Conservation (phyloP, 805 yeast genomes). For the Barnettozyma salicaria region DNA sequence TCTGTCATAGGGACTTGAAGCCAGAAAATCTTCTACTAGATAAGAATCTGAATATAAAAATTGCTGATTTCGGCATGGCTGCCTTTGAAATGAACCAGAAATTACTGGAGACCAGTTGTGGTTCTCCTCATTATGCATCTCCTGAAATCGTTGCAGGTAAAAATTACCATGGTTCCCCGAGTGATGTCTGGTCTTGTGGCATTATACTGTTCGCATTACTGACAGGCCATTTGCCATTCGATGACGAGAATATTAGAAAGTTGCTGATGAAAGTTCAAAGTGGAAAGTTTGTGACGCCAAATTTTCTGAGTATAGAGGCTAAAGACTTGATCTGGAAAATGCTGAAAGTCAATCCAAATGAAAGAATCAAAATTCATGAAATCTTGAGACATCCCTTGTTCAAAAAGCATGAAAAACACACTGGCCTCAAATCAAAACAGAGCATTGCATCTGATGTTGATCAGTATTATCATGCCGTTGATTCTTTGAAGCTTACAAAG, state of each 20-base stretch:
- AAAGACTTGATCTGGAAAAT: conserved; percentile 76
- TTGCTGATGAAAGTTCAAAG: conserved; percentile 84
- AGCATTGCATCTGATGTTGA: conserved; percentile 26
- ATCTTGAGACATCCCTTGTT: conserved; percentile 79
- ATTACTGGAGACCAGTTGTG: conserved; percentile 89
- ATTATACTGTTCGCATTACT: conserved; percentile 87
- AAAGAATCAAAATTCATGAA: conserved; percentile 72
- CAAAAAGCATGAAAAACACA: conserved; percentile 54
- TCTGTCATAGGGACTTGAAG: conserved; percentile 82
- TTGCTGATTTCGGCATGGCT: conserved; percentile 99
- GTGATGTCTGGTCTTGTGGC: conserved; percentile 98
- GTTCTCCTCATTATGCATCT: conserved; percentile 97
- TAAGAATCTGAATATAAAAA: conserved; percentile 80
- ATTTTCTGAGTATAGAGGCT: conserved; percentile 74
- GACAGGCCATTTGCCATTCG: conserved; percentile 95
- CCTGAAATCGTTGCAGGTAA: conserved; percentile 97
- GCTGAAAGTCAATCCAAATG: conserved; percentile 75
- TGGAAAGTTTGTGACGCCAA: conserved; percentile 82
- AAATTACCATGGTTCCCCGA: conserved; percentile 92
- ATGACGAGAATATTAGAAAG: conserved; percentile 89
- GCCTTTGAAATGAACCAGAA: conserved; percentile 82
- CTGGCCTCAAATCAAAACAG: conserved; percentile 28
- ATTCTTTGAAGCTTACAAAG: conserved; percentile 32
- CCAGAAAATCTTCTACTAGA: conserved; percentile 80
- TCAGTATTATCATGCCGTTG: conserved; percentile 35